Percentiles rank a stretch among this genome's conserved stretches.
phyloP scores from a whole-genome alignment of 169 alveolate genomes.

The Plasmodium adleri region DNA sequence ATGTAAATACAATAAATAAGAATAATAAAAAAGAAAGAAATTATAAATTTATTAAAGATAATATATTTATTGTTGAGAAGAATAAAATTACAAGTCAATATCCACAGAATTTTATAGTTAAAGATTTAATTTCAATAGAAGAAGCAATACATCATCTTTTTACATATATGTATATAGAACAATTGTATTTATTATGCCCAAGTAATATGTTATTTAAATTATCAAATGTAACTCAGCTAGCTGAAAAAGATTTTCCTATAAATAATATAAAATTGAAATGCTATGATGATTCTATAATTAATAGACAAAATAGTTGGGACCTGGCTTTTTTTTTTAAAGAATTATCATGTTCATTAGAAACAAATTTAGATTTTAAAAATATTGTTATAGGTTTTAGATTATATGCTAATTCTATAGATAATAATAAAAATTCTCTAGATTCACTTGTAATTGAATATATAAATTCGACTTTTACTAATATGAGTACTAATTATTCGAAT shows the following conservation, averaged over 20 bases:
- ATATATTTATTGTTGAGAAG: conserved; percentile 37
- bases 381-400: conserved; percentile 64
- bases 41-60: conserved; percentile 54
- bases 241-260: conserved; percentile 6
- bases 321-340: conserved; percentile 43
- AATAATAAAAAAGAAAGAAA: conserved; percentile 63
- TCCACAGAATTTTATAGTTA: conserved; percentile 41
- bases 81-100: conserved; percentile 38
- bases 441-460: conserved; percentile 52
- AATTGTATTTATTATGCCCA: conserved; percentile 62
- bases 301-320: conserved; percentile 64
- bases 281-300: conserved; percentile 8
- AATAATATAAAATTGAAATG: not conserved
- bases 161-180: conserved; percentile 76
- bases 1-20: conserved; percentile 46
- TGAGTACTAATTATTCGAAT: conserved; percentile 29
- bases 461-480: conserved; percentile 33
- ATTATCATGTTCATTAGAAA: conserved; percentile 25
- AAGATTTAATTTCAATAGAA: conserved; percentile 64
- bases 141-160: conserved; percentile 71
- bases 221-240: conserved; percentile 9
- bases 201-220: conserved; percentile 38
- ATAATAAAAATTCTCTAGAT: conserved; percentile 50
- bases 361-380: conserved; percentile 66
- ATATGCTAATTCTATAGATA: conserved; percentile 49